These are phyloP conservation scores for Ustilago esculenta DNA, from an alignment of 1,284 basidiomycete genomes.

Conservation along the genomic window DNA sequence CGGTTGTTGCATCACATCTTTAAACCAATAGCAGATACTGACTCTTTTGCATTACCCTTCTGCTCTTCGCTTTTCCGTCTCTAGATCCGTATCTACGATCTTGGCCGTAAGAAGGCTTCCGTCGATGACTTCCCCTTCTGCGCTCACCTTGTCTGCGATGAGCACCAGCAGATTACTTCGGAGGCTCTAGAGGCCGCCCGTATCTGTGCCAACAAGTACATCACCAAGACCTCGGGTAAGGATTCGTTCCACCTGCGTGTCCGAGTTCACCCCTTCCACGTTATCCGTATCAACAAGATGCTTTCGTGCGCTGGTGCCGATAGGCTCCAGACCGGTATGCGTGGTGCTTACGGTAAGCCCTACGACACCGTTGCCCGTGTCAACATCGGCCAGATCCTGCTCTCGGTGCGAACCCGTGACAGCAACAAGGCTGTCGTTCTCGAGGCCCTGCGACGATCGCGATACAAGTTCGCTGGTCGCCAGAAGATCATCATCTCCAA, in stretches of 20 bases:
- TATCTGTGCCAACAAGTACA: conserved; percentile 99
- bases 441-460: conserved; percentile 85
- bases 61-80: neutral
- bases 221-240: conserved; percentile 97
- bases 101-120: conserved; percentile 91
- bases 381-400: conserved; percentile 95
- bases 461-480: conserved; percentile 99
- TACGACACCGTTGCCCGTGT: conserved; percentile 95
- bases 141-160: conserved; percentile 94
- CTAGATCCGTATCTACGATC: conserved; percentile 72
- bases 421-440: conserved; percentile 85
- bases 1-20: neutral
- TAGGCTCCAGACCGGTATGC: conserved; percentile 96
- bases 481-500: conserved; percentile 92
- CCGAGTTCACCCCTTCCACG: conserved; percentile 97
- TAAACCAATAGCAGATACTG: neutral
- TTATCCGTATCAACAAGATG: conserved; percentile 99
- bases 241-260: conserved; percentile 99
- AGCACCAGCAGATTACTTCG: conserved; percentile 95
- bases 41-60: neutral
- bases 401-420: conserved; percentile 95
- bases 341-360: conserved; percentile 99
- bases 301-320: conserved; percentile 98
- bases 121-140: conserved; percentile 86
- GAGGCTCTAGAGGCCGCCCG: conserved; percentile 98